Conservation (phyloP, 257 asterid species). For the Fraxinus americana region DNA sequence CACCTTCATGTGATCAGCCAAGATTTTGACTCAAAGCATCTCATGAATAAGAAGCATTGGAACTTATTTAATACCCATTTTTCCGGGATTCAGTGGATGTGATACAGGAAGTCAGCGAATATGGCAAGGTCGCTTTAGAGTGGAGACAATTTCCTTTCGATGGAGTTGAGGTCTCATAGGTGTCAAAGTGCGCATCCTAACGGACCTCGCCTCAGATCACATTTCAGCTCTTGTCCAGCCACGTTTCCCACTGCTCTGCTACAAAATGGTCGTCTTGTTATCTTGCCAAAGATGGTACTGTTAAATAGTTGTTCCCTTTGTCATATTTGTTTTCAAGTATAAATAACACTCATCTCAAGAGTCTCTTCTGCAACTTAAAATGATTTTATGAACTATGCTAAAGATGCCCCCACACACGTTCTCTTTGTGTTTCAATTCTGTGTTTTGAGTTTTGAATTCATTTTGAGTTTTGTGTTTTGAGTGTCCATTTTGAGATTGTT, state of each 20-base stretch:
- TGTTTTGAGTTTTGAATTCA: too few relatives aligned
- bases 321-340: background rate
- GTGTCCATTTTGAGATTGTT: too few relatives aligned
- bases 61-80: conserved; percentile 79
- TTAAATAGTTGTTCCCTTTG: background rate
- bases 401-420: background rate
- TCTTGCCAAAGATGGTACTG: conserved; percentile 14
- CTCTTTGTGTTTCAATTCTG: too few relatives aligned
- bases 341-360: background rate
- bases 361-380: background rate
- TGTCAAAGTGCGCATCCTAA: conserved; percentile 87
- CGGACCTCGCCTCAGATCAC: conserved; percentile 74
- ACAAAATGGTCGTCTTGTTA: conserved; percentile 56
- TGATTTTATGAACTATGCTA: background rate
- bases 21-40: conserved; percentile 89
- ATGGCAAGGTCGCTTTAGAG: conserved; percentile 42
- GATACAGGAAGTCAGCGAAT: conserved; percentile 58
- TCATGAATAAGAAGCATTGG: conserved; percentile 94
- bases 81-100: conserved; percentile 83
- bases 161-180: conserved; percentile 57
- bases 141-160: conserved; percentile 38
- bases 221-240: conserved; percentile 61
- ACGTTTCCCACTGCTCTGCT: conserved; percentile 59
- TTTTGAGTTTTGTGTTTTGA: too few relatives aligned
- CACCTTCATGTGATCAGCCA: conserved; percentile 96